Percentiles rank a stretch among this genome's conserved stretches.
Evolutionary conservation across 1,284 basidiomycete genomes (phyloP).

Genomic region (Pyrrhoderma lamaoense): DNA sequence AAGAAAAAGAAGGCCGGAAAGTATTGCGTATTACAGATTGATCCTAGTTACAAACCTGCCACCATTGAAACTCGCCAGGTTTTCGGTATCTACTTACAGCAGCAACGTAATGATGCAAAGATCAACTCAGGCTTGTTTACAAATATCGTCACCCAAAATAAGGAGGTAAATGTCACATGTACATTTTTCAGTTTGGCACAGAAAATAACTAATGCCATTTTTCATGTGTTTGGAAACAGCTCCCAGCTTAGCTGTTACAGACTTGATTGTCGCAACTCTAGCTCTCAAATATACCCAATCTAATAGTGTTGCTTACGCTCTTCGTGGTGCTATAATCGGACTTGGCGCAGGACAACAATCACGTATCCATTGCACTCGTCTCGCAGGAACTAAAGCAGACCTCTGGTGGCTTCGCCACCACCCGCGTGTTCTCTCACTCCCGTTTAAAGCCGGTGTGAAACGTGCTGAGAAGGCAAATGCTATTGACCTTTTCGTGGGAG

Average conservation of each 20-base stretch:
- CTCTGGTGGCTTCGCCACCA: conserved; percentile 99
- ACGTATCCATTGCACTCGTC: conserved; percentile 97
- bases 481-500: conserved; percentile 94
- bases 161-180: conserved; percentile 46
- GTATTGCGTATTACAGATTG: conserved; percentile 97
- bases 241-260: conserved; percentile 72
- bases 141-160: conserved; percentile 86
- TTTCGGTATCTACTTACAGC: conserved; percentile 88
- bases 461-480: conserved; percentile 98
- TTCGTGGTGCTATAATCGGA: conserved; percentile 89
- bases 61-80: conserved; percentile 91
- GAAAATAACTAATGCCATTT: neutral
- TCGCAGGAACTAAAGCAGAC: conserved; percentile 97
- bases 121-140: conserved; percentile 79
- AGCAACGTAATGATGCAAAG: conserved; percentile 87
- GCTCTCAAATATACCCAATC: conserved; percentile 99
- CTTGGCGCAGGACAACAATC: conserved; percentile 98
- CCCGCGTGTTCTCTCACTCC: conserved; percentile 82
- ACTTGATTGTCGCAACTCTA: conserved; percentile 91
- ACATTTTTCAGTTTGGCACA: neutral
- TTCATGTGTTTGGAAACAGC: neutral
- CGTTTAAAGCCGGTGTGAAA: conserved; percentile 97
- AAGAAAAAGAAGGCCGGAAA: conserved; percentile 98
- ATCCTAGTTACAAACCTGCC: conserved; percentile 70
- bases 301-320: conserved; percentile 96